These are phyloP conservation scores for Metschnikowia lochheadii DNA, from an alignment of 805 yeast genomes.

Conservation along the genomic window DNA sequence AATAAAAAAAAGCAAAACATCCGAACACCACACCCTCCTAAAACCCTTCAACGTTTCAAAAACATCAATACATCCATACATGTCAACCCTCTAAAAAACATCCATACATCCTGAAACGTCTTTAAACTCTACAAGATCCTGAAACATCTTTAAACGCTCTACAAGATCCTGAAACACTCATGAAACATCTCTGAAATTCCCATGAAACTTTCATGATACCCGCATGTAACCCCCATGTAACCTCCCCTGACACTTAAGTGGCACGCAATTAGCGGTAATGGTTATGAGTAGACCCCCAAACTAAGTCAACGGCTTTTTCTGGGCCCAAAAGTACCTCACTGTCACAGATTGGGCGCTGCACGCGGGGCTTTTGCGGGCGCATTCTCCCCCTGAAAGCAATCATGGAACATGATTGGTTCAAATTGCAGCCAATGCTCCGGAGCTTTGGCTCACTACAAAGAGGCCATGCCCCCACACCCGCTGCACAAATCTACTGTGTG, in stretches of 20 bases:
- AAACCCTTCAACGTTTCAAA: too few species aligned
- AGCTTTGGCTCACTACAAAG: background rate
- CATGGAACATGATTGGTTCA: too few species aligned
- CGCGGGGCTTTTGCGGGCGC: too few species aligned
- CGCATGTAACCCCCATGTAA: background rate
- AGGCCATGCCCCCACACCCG: background rate
- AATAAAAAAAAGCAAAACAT: too few species aligned
- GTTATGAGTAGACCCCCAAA: too few species aligned
- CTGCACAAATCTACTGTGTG: background rate
- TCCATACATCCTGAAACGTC: background rate
- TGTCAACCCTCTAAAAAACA: too few species aligned
- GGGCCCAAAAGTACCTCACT: background rate
- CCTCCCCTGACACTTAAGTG: background rate
- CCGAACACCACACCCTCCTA: too few species aligned
- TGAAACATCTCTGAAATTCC: background rate
- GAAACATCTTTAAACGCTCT: background rate
- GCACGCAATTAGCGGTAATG: too few species aligned
- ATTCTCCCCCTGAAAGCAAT: too few species aligned
- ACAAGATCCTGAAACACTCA: background rate
- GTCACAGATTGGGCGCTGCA: too few species aligned
- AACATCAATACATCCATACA: too few species aligned
- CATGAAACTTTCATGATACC: background rate
- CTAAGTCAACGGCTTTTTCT: too few species aligned
- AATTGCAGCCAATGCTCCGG: background rate
- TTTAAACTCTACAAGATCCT: background rate